A percentile compares a stretch with the other conserved stretches of the same genome.
These are phyloP conservation scores for Colletotrichum kahawae DNA, from an alignment of 2,329 filamentous ascomycete species.

Conservation along the genomic window DNA sequence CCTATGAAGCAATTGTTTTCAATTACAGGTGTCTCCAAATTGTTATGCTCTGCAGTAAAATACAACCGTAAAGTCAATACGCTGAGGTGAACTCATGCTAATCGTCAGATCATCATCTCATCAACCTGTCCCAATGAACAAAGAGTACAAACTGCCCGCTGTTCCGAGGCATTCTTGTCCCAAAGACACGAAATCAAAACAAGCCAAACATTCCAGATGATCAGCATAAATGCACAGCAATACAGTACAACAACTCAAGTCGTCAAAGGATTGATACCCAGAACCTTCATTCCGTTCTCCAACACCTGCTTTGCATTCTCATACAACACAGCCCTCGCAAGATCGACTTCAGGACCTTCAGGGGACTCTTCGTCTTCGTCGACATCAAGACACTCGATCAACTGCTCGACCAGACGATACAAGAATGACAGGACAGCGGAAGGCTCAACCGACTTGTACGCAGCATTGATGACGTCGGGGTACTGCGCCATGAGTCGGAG, in stretches of 20 bases:
- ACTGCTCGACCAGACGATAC: slow-evolving; percentile 6
- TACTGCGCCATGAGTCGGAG: slow-evolving; percentile 67
- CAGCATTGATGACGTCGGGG: slow-evolving; percentile 68
- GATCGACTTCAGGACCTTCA: slow-evolving; percentile 54
- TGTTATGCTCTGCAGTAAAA: not conserved
- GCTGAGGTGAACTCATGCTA: not conserved
- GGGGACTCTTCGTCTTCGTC: slow-evolving; percentile 6
- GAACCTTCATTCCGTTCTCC: slow-evolving; percentile 68
- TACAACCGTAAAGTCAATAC: not conserved
- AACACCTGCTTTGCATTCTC: slow-evolving; percentile 66
- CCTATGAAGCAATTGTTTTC: not conserved
- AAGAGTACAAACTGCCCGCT: not conserved
- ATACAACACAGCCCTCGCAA: slow-evolving; percentile 67
- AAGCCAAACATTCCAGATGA: not conserved
- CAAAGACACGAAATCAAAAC: not conserved
- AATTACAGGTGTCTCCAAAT: not conserved
- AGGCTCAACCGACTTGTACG: slow-evolving; percentile 70
- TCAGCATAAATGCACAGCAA: not conserved
- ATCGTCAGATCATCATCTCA: slow-evolving; percentile 2
- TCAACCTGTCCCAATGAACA: not conserved
- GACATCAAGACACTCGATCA: not conserved
- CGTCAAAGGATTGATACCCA: slow-evolving; percentile 44
- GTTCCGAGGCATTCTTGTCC: not conserved
- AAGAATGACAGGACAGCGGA: slow-evolving; percentile 70
- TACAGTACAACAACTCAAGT: not conserved